Evolutionary conservation across 768 basidiomycete species (phyloP), one percentile per base, ranked within the genome.

Genomic region (Cystobasidium onofrii): DNA sequence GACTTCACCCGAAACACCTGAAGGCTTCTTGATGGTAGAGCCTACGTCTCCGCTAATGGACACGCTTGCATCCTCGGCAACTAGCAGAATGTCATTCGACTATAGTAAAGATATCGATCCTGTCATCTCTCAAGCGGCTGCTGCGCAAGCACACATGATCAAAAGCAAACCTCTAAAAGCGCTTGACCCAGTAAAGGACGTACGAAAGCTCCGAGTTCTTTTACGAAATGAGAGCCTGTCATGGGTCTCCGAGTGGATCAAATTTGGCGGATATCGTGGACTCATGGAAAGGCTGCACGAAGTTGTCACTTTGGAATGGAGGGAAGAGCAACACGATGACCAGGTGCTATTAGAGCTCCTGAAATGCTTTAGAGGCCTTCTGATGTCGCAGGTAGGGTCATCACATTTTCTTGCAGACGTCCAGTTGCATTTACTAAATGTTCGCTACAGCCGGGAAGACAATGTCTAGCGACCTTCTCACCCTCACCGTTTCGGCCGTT

Each of bases 301-400:
- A 81, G 85, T 98, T 20, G 84, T 99, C 0, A 90, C 93, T 77
- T 87, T 97, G 41, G 96, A 99, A 81, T 99, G 96, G 96, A 88
- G 95, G 76, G 95, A 98, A 80, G 96, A 99, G 80, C 95, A 98
- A 79, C 95, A 96, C 76, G 96, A 96, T 79, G 96, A 98, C 79
- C 89, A 96, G 80, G 84, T 96, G 52, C 84, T 99, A 18, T 89
- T 95, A 76, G 94, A 97, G 80, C 83, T 98, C 1, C 83, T 98
- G 46, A 88, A 92, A 1, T 97, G 93, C 83, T 87, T 98, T 81
- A 96, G 96, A 81, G 96, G 90, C 0, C 84, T 99, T 1, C 88
- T 91, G 0, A 95, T 94, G 0, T 82, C 82, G 0, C 79, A 80
- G 29, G 80, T 81, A 27, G 74, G 82, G 72, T 31, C 31, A 23